Base-by-base conservation (phyloP, 2,329 filamentous ascomycete species). In the Conoideocrella luteorostrata region DNA sequence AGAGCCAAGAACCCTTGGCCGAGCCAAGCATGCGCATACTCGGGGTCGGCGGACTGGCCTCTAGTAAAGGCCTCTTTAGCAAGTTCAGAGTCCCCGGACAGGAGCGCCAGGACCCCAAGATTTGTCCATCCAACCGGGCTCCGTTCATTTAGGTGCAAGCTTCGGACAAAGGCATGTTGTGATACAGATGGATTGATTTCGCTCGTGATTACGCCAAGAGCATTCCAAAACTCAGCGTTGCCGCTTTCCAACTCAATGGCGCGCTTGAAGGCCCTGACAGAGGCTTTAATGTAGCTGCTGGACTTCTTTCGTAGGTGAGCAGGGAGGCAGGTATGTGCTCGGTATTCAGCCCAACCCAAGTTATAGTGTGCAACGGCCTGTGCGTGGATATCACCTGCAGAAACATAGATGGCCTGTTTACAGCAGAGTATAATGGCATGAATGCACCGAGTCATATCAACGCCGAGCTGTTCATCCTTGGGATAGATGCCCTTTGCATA, bases 351-450 rank as follows among this genome's bases (percentile, higher is more conserved):
- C 87, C 90, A 97, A 33, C 93, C 93, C 15, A 98, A 71, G 56
- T 98, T 98, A 65, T 95, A 98, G 75, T 91, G 93, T 0, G 90
- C 88, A n/a, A 97, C 87, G 2, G 93, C 88, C 64, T 94, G 90
- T 4, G 91, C 90, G 60, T 96, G 87, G 7, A 79, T 61, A 57
- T 98, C 90, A 46, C 82, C 71, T 1, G 80, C 69, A 13, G 84
- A 84, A 30, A 82, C 77, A 52, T 85, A 69, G 12, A 97, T 82
- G 7, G 89, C 89, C 50, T 87, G 79, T 62, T 97, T 98, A 62
- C 94, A 87, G 5, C 88, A 86, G 15, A 97, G 68, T 22, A 97
- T 86, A 0, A 85, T 78, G 12, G 84, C 80, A 48, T 86, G 77
- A 1, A 94, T 63, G 48, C 77, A 82, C 48, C 74, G 68, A 2